A percentile compares a stretch with the other conserved stretches of the same genome.
Conservation (phyloP, 2,329 filamentous ascomycete genomes). For the Botrytis sinoallii region DNA sequence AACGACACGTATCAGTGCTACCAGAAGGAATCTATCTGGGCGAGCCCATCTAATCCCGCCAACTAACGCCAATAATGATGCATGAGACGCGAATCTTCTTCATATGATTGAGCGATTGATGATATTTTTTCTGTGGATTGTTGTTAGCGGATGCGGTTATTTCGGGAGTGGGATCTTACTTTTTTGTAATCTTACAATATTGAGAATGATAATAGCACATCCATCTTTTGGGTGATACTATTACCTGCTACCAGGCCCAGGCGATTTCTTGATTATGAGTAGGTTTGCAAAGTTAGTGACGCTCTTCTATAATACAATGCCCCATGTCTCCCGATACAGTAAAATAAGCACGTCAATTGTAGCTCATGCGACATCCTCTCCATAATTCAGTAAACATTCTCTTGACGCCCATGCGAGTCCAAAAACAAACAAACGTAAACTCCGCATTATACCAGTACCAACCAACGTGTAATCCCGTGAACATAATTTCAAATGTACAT, state of each 20-base stretch:
- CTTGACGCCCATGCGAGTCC: background rate
- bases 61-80: accelerated
- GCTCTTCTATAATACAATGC: background rate
- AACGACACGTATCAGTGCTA: too few relatives aligned
- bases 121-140: background rate
- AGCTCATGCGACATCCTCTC: background rate
- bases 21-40: background rate
- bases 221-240: background rate
- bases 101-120: background rate
- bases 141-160: background rate
- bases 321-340: background rate
- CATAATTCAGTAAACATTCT: background rate
- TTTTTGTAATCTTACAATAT: background rate
- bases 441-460: background rate
- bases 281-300: background rate
- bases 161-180: background rate
- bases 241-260: too few relatives aligned
- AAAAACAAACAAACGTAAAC: background rate
- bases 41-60: background rate
- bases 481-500: background rate
- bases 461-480: background rate
- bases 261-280: background rate
- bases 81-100: background rate
- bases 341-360: background rate
- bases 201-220: background rate